phyloP scores from a whole-genome alignment of 2,329 filamentous ascomycete species.

The Aurifilum marmelostoma region DNA sequence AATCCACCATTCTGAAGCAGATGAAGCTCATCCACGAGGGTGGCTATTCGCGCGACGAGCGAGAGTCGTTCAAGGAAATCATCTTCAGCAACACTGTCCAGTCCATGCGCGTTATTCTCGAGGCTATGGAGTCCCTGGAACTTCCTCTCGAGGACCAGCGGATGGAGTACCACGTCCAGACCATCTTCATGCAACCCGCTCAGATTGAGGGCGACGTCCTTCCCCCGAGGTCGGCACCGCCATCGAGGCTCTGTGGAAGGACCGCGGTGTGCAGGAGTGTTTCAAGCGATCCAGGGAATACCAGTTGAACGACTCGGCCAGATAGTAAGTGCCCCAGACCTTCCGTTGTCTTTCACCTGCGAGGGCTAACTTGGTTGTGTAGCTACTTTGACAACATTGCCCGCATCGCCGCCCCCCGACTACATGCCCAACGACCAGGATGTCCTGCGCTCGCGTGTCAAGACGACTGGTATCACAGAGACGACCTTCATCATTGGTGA shows the following conservation, averaged over 20 bases:
- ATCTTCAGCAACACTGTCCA: slow-evolving; percentile 73
- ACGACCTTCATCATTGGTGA: slow-evolving; percentile 95
- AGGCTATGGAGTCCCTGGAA: slow-evolving; percentile 71
- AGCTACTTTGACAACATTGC: slow-evolving; percentile 97
- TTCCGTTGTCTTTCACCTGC: neutral
- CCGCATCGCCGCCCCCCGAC: slow-evolving; percentile 84
- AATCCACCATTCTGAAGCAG: slow-evolving; percentile 93
- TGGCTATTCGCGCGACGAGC: slow-evolving; percentile 90
- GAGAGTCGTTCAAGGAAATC: slow-evolving; percentile 71
- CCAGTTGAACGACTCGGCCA: slow-evolving; percentile 92
- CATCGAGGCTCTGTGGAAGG: slow-evolving; percentile 91
- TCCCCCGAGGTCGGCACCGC: slow-evolving; percentile 91
- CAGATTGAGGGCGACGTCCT: slow-evolving; percentile 95
- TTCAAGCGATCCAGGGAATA: slow-evolving; percentile 96
- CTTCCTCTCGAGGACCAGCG: slow-evolving; percentile 87
- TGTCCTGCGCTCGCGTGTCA: slow-evolving; percentile 92
- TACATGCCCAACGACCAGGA: slow-evolving; percentile 97
- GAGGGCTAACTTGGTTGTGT: slow-evolving; percentile 39
- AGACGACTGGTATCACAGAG: slow-evolving; percentile 96
- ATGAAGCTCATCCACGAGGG: slow-evolving; percentile 99
- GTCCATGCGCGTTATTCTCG: slow-evolving; percentile 70
- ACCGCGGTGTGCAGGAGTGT: slow-evolving; percentile 89
- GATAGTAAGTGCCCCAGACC: slow-evolving; percentile 72
- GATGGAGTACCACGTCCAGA: slow-evolving; percentile 97
- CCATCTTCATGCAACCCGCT: slow-evolving; percentile 97